Conservation (phyloP, 805 yeast species). For the Saccharomycopsis fermentans region DNA sequence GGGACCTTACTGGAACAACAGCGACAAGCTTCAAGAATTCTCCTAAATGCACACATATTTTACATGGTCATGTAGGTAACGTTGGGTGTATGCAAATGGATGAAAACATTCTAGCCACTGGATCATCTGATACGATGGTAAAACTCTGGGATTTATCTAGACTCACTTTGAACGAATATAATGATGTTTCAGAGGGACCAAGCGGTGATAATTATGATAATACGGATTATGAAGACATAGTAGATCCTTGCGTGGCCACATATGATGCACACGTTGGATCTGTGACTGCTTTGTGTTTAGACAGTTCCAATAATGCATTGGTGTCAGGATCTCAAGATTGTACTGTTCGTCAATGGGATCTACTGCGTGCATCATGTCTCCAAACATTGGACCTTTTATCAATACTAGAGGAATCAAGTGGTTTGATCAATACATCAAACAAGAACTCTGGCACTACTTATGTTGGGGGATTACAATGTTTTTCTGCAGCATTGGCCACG, state of each 20-base stretch:
- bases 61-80: conserved; percentile 29
- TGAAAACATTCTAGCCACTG: conserved; percentile 39
- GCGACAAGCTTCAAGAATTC: not conserved
- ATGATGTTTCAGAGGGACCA: conserved; percentile 7
- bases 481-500: conserved; percentile 67
- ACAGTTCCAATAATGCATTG: conserved; percentile 32
- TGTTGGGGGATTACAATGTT: conserved; percentile 60
- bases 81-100: conserved; percentile 53
- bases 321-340: conserved; percentile 64
- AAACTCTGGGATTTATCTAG: conserved; percentile 47
- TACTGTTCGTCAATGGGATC: conserved; percentile 71
- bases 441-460: conserved; percentile 28
- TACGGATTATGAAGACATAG: conserved; percentile 22
- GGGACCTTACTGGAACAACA: conserved; percentile 55
- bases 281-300: conserved; percentile 51
- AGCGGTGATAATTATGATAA: conserved; percentile 10
- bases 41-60: conserved; percentile 13
- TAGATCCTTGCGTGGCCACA: conserved; percentile 32
- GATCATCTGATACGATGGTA: conserved; percentile 53
- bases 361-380: conserved; percentile 50
- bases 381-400: conserved; percentile 63
- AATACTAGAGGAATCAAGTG: conserved; percentile 27
- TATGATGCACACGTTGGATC: conserved; percentile 61
- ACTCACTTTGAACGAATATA: conserved; percentile 19
- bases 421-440: conserved; percentile 19